phyloP scores from a whole-genome alignment of 768 basidiomycete species.

The Macrolepiota fuliginosa region DNA sequence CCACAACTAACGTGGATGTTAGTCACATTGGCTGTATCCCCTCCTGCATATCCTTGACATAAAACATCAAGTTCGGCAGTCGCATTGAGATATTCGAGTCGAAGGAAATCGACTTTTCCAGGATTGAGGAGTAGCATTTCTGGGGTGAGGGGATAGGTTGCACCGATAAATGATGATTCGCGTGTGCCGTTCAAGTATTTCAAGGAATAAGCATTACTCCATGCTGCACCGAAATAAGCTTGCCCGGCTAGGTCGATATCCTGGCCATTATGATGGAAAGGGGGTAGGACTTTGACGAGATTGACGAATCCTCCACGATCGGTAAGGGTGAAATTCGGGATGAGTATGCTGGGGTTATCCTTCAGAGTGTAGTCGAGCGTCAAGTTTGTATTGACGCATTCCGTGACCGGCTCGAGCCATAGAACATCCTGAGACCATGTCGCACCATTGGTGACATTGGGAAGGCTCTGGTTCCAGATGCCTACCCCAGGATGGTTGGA shows the following conservation, averaged over 20 bases:
- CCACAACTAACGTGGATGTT: constrained; percentile 19
- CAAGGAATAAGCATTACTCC: neutral
- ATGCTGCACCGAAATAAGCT: neutral
- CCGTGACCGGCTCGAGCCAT: constrained; percentile 21
- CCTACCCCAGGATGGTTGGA: constrained; percentile 13
- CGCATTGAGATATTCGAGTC: neutral
- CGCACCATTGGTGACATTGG: constrained; percentile 3
- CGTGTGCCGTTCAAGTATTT: neutral
- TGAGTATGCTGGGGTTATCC: neutral
- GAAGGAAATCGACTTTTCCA: neutral
- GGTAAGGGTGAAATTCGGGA: constrained; percentile 14
- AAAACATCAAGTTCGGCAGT: neutral
- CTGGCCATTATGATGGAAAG: constrained; percentile 19
- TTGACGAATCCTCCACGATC: constrained; percentile 20
- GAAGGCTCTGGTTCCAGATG: constrained; percentile 2
- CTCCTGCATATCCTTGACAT: constrained; percentile 18
- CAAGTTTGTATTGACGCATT: constrained; percentile 22
- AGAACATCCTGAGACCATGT: constrained; percentile 21
- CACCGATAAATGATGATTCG: neutral
- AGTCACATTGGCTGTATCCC: constrained; percentile 18
- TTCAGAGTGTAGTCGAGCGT: constrained; percentile 18
- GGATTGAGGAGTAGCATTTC: neutral
- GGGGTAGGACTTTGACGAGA: constrained; percentile 14
- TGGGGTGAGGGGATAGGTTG: neutral
- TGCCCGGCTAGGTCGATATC: constrained; percentile 12